A percentile compares a stretch with the other conserved stretches of the same genome.
Conservation (phyloP, 179 eudicot species). For the Gypsophila paniculata region DNA sequence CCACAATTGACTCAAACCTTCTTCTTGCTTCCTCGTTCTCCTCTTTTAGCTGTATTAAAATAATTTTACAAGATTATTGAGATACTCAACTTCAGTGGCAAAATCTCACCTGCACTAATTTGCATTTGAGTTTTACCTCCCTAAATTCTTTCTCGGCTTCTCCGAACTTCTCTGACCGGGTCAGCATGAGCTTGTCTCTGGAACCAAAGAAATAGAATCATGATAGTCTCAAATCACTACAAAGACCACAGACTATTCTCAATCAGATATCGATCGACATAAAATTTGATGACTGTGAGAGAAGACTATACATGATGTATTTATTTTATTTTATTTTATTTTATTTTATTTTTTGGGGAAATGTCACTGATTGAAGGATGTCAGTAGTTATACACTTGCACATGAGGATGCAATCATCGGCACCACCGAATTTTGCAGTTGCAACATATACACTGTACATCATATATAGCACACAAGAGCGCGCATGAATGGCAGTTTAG, state of each 20-base stretch:
- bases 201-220: background rate
- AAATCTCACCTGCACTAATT: background rate
- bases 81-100: background rate
- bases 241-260: background rate
- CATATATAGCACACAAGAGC: constrained; percentile 6
- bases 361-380: background rate
- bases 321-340: no score
- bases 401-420: background rate
- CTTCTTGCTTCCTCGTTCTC: constrained; percentile 77
- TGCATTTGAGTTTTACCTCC: constrained; percentile 45
- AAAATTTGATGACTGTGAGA: background rate
- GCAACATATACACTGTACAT: no score
- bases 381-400: background rate
- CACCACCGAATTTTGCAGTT: background rate
- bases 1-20: constrained; percentile 72
- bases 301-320: background rate
- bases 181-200: constrained; percentile 82
- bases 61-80: background rate
- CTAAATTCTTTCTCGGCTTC: constrained; percentile 81
- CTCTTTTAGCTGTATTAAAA: constrained; percentile 57
- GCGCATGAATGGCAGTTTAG: background rate
- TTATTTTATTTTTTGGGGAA: background rate
- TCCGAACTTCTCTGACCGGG: constrained; percentile 66
- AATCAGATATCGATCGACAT: background rate
- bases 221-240: constrained; percentile 7